Evolutionary conservation across 345 rosid species (phyloP).

Genomic region (Gossypium bickii): DNA sequence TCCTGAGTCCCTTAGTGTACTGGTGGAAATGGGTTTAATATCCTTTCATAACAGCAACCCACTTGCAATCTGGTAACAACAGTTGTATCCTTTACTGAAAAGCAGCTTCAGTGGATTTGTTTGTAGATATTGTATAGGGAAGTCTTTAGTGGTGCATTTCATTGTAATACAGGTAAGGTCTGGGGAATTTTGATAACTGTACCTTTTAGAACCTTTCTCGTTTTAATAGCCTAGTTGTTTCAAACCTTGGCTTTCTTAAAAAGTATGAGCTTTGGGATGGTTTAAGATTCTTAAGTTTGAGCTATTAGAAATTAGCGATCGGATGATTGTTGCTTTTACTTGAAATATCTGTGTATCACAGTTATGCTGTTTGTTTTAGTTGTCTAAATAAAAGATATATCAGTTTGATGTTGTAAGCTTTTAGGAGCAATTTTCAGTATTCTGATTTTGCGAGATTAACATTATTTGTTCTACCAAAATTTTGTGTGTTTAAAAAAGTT

Average conservation of each 20-base stretch:
- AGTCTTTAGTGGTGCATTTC: neutral
- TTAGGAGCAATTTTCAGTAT: neutral
- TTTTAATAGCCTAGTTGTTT: neutral
- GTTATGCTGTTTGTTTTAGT: neutral
- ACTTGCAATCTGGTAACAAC: conserved; percentile 5
- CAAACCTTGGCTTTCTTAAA: neutral
- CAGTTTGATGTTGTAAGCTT: neutral
- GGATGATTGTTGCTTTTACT: neutral
- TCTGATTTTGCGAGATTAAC: neutral
- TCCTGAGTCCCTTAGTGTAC: neutral
- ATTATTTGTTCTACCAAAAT: neutral
- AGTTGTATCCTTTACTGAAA: neutral
- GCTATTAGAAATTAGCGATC: neutral
- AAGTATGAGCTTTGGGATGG: neutral
- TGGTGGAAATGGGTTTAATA: neutral
- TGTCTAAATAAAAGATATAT: neutral
- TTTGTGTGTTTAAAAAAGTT: no score
- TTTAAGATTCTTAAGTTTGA: neutral
- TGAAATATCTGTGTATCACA: neutral
- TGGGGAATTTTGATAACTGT: neutral
- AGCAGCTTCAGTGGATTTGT: neutral
- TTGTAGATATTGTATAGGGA: neutral
- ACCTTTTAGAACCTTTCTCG: neutral
- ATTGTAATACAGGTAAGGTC: neutral
- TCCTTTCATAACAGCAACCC: neutral